These are phyloP conservation scores for Immersiella caudata DNA, from an alignment of 495 filamentous ascomycete genomes.

Conservation along the genomic window DNA sequence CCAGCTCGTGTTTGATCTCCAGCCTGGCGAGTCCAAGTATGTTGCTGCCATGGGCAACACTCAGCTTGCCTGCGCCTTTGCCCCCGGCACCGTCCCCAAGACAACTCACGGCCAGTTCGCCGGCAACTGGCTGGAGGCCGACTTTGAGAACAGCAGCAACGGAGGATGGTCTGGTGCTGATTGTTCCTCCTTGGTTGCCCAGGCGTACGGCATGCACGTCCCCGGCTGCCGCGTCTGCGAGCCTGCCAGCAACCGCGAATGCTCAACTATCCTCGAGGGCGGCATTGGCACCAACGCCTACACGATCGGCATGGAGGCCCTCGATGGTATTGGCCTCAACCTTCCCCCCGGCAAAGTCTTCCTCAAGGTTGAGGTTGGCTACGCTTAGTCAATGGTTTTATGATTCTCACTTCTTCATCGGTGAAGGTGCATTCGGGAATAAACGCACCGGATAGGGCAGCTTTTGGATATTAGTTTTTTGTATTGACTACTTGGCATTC, in stretches of 20 bases:
- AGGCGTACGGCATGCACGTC: slow-evolving; percentile 34
- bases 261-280: slow-evolving; percentile 40
- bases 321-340: slow-evolving; percentile 44
- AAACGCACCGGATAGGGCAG: slow-evolving; percentile 26
- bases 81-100: slow-evolving; percentile 26
- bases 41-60: slow-evolving; percentile 39
- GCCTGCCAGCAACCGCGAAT: slow-evolving; percentile 24
- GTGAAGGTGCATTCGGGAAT: slow-evolving; percentile 26
- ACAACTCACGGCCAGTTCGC: slow-evolving; percentile 36
- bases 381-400: slow-evolving; percentile 4
- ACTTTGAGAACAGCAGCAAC: slow-evolving; percentile 41
- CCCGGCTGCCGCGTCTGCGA: slow-evolving; percentile 40
- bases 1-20: slow-evolving; percentile 36
- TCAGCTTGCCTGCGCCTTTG: slow-evolving; percentile 40
- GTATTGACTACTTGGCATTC: slow-evolving; percentile 13
- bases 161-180: slow-evolving; percentile 43
- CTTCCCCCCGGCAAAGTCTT: slow-evolving; percentile 21
- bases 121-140: slow-evolving; percentile 43
- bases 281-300: slow-evolving; percentile 42
- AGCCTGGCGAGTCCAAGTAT: slow-evolving; percentile 40
- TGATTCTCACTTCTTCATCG: slow-evolving; percentile 23
- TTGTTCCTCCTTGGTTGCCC: slow-evolving; percentile 41
- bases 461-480: not conserved
- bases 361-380: slow-evolving; percentile 34
- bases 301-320: slow-evolving; percentile 39